These are phyloP conservation scores for Zostera marina DNA, from an alignment of 116 monocot genomes.

Conservation along the genomic window DNA sequence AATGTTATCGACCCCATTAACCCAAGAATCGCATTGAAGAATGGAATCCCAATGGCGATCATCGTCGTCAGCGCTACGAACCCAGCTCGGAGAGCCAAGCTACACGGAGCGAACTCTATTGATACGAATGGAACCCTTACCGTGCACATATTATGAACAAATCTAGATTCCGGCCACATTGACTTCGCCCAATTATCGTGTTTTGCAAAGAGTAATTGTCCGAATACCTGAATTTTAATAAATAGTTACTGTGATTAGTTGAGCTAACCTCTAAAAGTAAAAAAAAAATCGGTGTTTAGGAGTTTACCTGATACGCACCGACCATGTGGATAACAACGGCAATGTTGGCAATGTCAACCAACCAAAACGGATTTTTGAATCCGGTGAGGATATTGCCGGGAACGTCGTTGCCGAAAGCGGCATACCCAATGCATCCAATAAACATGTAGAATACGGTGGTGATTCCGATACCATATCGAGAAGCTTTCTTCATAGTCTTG, in stretches of 20 bases:
- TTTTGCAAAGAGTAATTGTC: too few relatives aligned
- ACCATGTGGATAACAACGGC: slow-evolving; percentile 48
- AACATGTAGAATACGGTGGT: slow-evolving; percentile 55
- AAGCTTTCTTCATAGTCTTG: slow-evolving; percentile 70
- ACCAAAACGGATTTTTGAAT: slow-evolving; percentile 61
- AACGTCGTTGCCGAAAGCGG: slow-evolving; percentile 49
- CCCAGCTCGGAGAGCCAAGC: slow-evolving; percentile 14
- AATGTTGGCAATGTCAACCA: slow-evolving; percentile 46
- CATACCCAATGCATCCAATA: slow-evolving; percentile 48
- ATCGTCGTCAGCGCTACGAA: slow-evolving; percentile 30
- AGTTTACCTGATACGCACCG: slow-evolving; percentile 49
- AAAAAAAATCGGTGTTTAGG: not conserved
- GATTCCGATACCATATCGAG: slow-evolving; percentile 28
- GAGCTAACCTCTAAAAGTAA: too few relatives aligned
- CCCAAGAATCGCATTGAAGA: slow-evolving; percentile 50
- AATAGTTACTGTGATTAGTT: too few relatives aligned
- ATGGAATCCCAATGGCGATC: slow-evolving; percentile 32
- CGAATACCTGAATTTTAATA: not conserved
- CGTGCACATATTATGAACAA: slow-evolving; percentile 26
- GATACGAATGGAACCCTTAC: slow-evolving; percentile 11
- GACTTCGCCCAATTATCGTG: not conserved
- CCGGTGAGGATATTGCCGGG: slow-evolving; percentile 55
- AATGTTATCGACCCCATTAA: slow-evolving; percentile 37
- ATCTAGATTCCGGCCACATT: slow-evolving; percentile 29
- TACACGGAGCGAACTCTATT: not conserved